Percentiles rank a stretch among this genome's conserved stretches.
Evolutionary conservation across 2,329 filamentous ascomycete species (phyloP).

Genomic region (Coniochaeta pulveracea): DNA sequence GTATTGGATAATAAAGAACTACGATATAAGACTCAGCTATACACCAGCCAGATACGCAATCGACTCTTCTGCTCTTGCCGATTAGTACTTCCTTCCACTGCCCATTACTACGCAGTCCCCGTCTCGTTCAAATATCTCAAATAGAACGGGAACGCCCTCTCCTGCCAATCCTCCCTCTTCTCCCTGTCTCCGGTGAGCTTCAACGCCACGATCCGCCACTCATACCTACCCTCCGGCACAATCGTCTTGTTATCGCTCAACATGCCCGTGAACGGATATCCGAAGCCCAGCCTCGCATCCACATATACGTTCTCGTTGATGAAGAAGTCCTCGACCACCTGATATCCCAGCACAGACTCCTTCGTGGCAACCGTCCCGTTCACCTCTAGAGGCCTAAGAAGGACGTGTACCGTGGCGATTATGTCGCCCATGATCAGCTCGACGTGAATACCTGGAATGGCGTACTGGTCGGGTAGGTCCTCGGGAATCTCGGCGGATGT

Average conservation of each 20-base stretch:
- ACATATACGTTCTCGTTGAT: background rate
- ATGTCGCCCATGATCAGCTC: background rate
- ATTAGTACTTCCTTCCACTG: background rate
- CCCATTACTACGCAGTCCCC: background rate
- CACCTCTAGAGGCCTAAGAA: background rate
- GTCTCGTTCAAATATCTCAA: background rate
- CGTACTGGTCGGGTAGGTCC: background rate
- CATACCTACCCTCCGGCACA: conserved; percentile 1
- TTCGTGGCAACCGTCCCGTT: background rate
- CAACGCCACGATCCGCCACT: conserved; percentile 5
- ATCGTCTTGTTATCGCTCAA: background rate
- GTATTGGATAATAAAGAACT: background rate
- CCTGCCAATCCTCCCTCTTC: background rate
- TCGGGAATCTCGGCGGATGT: background rate
- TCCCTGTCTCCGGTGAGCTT: background rate
- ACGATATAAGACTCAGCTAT: no score
- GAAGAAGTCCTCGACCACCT: background rate
- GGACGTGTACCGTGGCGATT: background rate
- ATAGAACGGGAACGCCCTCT: background rate
- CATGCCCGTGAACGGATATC: conserved; percentile 1
- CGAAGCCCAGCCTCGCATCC: background rate
- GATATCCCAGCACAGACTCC: conserved; percentile 1
- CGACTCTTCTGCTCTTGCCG: no score
- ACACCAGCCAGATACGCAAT: no score
- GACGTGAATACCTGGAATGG: background rate